Base-by-base conservation (phyloP, 768 basidiomycete species). In the Trichaptum fuscoviolaceum region DNA sequence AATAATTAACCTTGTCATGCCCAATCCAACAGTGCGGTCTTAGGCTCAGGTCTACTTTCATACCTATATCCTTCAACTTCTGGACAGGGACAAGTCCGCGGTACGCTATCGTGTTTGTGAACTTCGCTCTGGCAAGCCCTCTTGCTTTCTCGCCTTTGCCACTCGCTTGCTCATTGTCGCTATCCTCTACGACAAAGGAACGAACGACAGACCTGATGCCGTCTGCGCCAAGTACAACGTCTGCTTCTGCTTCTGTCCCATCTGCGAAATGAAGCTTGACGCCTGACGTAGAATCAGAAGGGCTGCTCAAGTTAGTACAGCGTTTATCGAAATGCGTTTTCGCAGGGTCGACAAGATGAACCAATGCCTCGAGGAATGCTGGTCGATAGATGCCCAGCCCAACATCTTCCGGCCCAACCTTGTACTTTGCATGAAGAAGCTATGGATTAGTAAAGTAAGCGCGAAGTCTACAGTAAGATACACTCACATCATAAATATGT, bases 371-470 rank as follows among this genome's bases (percentile, higher is more conserved):
- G 6, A 87, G 74, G 67, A 85, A 84, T 7, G 75, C 77, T 5
- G 85, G 83, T 82, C 83, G 78, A 68, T 84, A 83, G 60, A 85
- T 77, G 30, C 79, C 81, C 20, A 85, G 65, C 15, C 81, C 82
- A 18, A 73, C 34, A 57, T 83, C 80, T 34, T 78, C 73, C 5
- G 73, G 70, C 2, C 66, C 69, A 2, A 71, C 64, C 25, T 76
- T 70, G 71, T 81, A 80, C 80, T 80, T 69, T 52, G 42, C 42
- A 20, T 63, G 23, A 0, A 12, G 35, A 36, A 15, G 42, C 10
- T 10, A 17, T 57, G 30, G 58, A 25, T 26, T 59, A 18, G 10
- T 34, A 18, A 64, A 35, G 17, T 24, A 2, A 15, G 34, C 2
- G 1, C 10, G 57, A 25, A 6, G 58, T 35, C 24, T 30, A 30